phyloP scores from a whole-genome alignment of 371 early-diverging fungal genomes.

The Rhizomucor pusillus region DNA sequence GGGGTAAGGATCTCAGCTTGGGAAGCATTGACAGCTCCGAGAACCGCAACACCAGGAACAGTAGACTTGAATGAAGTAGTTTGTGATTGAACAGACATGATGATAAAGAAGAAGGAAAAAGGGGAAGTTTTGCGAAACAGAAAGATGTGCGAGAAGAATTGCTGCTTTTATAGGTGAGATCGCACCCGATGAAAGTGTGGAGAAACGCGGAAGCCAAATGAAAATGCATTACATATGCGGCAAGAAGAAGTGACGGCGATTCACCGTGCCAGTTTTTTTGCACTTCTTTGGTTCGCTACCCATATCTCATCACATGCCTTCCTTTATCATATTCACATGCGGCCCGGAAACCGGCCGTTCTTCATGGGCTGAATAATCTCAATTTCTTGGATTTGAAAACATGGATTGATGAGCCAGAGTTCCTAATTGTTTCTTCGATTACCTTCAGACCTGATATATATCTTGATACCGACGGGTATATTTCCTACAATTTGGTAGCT shows the following conservation, averaged over 20 bases:
- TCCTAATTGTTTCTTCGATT: no score
- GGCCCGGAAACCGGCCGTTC: no score
- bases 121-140: constrained; percentile 2
- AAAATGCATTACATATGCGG: not conserved
- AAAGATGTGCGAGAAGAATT: not conserved
- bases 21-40: constrained; percentile 58
- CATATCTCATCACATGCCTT: no score
- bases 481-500: no score
- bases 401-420: no score
- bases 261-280: no score
- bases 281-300: no score
- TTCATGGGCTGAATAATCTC: no score
- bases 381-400: no score
- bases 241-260: not conserved
- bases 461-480: no score
- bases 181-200: constrained; percentile 2
- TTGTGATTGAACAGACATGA: constrained; percentile 20
- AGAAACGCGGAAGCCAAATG: constrained; percentile 7
- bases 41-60: constrained; percentile 65
- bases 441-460: no score
- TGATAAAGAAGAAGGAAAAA: constrained; percentile 5
- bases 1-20: constrained; percentile 75
- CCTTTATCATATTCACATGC: no score
- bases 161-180: not conserved
- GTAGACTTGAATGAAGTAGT: constrained; percentile 20